Base-by-base conservation (phyloP, 2,329 filamentous ascomycete species). In the Colletotrichum plurivorum region DNA sequence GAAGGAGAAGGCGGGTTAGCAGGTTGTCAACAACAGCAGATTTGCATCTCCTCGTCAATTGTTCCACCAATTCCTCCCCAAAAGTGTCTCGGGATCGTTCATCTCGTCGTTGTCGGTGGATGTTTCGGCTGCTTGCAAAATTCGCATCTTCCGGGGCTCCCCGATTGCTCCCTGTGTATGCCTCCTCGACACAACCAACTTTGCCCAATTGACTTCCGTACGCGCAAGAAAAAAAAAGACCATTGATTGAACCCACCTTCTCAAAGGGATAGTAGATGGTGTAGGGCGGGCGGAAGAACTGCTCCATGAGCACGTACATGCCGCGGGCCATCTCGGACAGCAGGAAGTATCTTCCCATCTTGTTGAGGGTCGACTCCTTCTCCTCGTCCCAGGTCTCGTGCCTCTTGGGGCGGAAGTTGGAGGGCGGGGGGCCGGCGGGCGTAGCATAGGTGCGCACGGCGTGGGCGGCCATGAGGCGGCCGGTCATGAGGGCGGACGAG, bases 221-320 rank as follows among this genome's bases (percentile, higher is more conserved):
- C 13, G 36, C 43, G 15, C 20, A 25, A 16, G 9, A 36, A 31
- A 20, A 55, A 66, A 27, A 55, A 66, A 39, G 8, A 10, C 31
- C 10, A 36, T 12, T 10, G 45, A 13, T 5, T 39, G 36, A n/a
- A 77, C 77, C 58, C 82, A 90, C 88, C 88, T 99, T 99, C 82
- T 99, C 96, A 83, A 98, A 99, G 51, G 96, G 96, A 80, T 99
- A 99, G 87, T 90, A 97, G 79, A 99, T 99, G 58, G 96, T 99
- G 88, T 88, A 98, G 93, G 96, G 95, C 84, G 95, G 94, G 82
- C 96, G 88, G 87, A 99, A 98, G 89, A 93, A 99, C 86, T 99
- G 95, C 89, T 99, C 96, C 79, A 99, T 80, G 82, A 96, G 90
- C 74, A 99, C 91, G 79, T 98, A 99, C 96, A 99, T 98, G 82